These are phyloP conservation scores for Nicotiana undulata DNA, from an alignment of 257 asterid genomes.

Conservation along the genomic window DNA sequence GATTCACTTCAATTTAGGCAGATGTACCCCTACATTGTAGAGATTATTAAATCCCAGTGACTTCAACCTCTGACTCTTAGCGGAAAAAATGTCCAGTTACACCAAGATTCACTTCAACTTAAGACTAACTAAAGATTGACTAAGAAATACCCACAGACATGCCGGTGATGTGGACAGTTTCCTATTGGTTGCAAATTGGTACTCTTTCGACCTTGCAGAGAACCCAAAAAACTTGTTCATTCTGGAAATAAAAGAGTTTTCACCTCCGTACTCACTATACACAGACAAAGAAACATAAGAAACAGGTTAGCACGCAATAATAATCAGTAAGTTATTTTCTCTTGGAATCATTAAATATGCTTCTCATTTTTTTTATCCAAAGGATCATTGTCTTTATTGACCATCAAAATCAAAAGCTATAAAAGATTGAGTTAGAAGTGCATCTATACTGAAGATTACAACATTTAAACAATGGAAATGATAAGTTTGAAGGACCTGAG, in stretches of 20 bases:
- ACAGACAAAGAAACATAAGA: not conserved
- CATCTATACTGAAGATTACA: not conserved
- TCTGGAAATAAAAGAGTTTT: not conserved
- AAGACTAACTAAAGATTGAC: not conserved
- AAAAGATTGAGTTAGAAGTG: not conserved
- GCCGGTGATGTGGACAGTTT: not conserved
- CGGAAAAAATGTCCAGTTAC: not conserved
- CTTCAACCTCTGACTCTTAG: not conserved
- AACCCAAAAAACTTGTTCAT: not conserved
- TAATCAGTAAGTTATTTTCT: not conserved
- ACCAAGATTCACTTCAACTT: not conserved
- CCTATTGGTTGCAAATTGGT: not conserved
- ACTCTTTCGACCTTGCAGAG: not conserved
- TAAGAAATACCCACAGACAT: not conserved
- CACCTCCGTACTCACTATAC: not conserved
- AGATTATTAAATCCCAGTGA: not conserved
- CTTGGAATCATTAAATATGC: not conserved
- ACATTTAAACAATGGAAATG: not conserved
- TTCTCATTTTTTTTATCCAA: not conserved
- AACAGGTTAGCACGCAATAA: not conserved
- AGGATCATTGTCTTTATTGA: not conserved
- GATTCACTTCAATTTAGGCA: not conserved
- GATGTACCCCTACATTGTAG: not conserved
- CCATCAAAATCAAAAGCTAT: not conserved
- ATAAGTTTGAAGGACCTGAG: conserved; percentile 36